Evolutionary conservation across 768 basidiomycete species (phyloP), one percentile per base, ranked within the genome.

Genomic region (Suillus spraguei): DNA sequence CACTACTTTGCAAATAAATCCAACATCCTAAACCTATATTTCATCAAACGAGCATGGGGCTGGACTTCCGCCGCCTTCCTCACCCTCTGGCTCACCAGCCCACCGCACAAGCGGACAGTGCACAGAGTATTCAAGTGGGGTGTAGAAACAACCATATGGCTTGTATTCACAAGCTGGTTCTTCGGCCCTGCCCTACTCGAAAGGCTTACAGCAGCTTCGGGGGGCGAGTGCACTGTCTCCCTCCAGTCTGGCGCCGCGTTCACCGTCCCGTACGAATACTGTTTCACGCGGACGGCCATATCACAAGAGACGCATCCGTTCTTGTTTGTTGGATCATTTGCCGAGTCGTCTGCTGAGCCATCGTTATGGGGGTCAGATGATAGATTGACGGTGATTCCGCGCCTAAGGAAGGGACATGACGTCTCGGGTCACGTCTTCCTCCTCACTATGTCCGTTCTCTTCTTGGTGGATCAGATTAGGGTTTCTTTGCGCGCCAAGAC

Each of bases 371-470:
- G 79, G 36, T 80, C 81, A 2, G 73, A 77, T 5, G 55, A 54
- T 2, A 80, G 77, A 16, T 89, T 83, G 84, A 73, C 71, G 35
- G 74, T 71, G 0, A 77, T 77, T 0, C 92, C 95, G 10, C 79
- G 90, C 35, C 77, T 97, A 66, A 82, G 86, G 60, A 84, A 81
- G 47, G 97, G 97, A 0, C 95, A 97, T 72, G 97, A 99, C 69
- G 86, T 98, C 16, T 96, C 94, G 0, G 97, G 97, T 8, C 97
- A 98, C 71, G 81, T 95, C 36, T 98, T 97, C 79, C 83, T 99
- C 65, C 83, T 98, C 66, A 90, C 90, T 3, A 84, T 97, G 80
- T 81, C 88, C 16, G 78, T 83, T 16, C 79, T 97, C 32, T 91
- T 97, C 74, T 83, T 98, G 47, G 82, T 85, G 10, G 87, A 94